A percentile compares a stretch with the other conserved stretches of the same genome.
phyloP scores from a whole-genome alignment of 2,329 filamentous ascomycete species.

The Cordyceps militaris region DNA sequence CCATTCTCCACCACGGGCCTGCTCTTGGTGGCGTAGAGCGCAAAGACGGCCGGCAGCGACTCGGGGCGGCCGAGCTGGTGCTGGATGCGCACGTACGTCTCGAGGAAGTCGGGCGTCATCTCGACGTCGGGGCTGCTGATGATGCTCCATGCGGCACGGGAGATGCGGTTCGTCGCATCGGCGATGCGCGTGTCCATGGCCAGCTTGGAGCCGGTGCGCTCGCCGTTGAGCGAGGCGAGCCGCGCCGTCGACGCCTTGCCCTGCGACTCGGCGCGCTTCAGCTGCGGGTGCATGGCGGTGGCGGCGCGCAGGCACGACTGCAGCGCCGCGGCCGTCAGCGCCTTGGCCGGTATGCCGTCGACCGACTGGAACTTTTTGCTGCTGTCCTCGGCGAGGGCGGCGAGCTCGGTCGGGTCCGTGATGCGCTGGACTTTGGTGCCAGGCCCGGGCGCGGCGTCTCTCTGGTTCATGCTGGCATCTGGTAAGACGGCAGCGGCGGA shows the following conservation, averaged over 20 bases:
- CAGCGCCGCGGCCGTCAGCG: slow-evolving; percentile 37
- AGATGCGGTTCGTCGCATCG: slow-evolving; percentile 45
- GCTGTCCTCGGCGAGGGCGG: slow-evolving; percentile 35
- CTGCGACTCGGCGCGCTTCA: slow-evolving; percentile 32
- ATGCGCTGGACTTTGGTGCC: slow-evolving; percentile 18
- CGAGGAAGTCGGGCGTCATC: slow-evolving; percentile 66
- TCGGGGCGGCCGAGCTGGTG: slow-evolving; percentile 64
- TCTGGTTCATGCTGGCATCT: not conserved
- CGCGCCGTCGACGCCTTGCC: slow-evolving; percentile 44
- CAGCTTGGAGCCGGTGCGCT: slow-evolving; percentile 26
- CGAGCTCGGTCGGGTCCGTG: slow-evolving; percentile 34
- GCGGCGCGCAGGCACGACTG: slow-evolving; percentile 39
- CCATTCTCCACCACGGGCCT: slow-evolving; percentile 55
- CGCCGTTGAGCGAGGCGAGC: slow-evolving; percentile 40
- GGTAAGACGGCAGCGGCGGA: no score
- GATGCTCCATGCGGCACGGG: slow-evolving; percentile 59
- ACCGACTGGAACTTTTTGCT: slow-evolving; percentile 37
- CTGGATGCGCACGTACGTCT: slow-evolving; percentile 70
- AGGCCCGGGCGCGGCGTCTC: not conserved
- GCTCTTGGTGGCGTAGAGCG: slow-evolving; percentile 78
- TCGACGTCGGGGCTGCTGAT: slow-evolving; percentile 69
- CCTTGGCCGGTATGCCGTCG: slow-evolving; percentile 37
- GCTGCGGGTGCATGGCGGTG: slow-evolving; percentile 35
- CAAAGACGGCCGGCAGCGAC: slow-evolving; percentile 71
- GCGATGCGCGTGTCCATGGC: slow-evolving; percentile 30